Conservation (phyloP, 2,329 filamentous ascomycete species). For the Ophiostoma quercus region DNA sequence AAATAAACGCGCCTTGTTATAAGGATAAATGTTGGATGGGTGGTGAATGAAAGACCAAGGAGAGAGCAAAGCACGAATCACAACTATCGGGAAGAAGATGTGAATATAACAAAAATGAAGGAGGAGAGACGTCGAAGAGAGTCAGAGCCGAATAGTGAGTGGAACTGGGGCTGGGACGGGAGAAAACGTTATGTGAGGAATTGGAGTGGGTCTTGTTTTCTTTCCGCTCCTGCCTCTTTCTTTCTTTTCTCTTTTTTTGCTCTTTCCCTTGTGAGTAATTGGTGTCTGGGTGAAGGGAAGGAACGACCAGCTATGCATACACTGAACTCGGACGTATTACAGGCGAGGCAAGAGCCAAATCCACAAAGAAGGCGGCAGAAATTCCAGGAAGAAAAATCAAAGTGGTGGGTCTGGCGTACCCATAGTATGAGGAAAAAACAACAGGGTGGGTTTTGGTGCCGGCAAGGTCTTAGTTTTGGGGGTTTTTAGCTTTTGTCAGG, state of each 20-base stretch:
- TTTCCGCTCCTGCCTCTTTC: conserved; percentile 13
- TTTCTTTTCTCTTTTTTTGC: conserved; percentile 9
- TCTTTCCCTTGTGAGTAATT: neutral
- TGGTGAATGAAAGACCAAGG: neutral
- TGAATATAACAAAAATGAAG: conserved; percentile 16
- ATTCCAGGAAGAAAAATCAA: conserved; percentile 25
- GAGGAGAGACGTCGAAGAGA: conserved; percentile 11
- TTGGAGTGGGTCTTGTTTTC: conserved; percentile 18
- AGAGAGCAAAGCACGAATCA: neutral
- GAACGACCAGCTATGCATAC: neutral
- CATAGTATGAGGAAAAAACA: conserved; percentile 5
- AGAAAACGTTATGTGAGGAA: conserved; percentile 17
- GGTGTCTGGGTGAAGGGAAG: conserved; percentile 15
- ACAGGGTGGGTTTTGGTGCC: conserved; percentile 12
- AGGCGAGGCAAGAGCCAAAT: neutral
- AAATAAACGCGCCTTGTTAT: conserved; percentile 75
- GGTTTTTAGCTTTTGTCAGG: neutral
- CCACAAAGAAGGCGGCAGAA: conserved; percentile 25
- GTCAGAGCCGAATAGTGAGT: neutral
- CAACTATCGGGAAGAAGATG: neutral
- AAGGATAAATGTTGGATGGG: conserved; percentile 18
- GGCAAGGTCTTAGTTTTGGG: neutral
- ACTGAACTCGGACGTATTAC: neutral
- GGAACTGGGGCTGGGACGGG: neutral
- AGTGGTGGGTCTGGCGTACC: conserved; percentile 19